A percentile compares a stretch with the other conserved stretches of the same genome.
Conservation (phyloP, 371 early-diverging fungal species). For the Mucor velutinosus region DNA sequence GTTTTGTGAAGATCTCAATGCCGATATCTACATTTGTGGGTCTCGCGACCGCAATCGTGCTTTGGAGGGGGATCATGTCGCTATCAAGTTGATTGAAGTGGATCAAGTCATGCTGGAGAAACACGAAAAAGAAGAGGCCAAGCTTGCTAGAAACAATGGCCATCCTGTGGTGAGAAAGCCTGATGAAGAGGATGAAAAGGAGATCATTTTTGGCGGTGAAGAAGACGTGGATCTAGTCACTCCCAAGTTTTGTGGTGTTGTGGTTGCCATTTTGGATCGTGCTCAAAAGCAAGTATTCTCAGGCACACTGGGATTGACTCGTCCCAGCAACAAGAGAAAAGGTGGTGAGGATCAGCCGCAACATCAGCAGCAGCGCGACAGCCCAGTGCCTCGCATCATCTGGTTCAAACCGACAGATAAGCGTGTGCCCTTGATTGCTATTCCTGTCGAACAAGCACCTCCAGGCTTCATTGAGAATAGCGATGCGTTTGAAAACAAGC, state of each 20-base stretch:
- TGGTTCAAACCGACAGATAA: slow-evolving; percentile 89
- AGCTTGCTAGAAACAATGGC: slow-evolving; percentile 46
- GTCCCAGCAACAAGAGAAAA: slow-evolving; percentile 59
- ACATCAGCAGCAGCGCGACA: slow-evolving; percentile 15
- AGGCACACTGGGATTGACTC: slow-evolving; percentile 56
- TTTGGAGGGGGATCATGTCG: slow-evolving; percentile 86
- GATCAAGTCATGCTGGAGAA: slow-evolving; percentile 60
- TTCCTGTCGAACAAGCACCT: slow-evolving; percentile 72
- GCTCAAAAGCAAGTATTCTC: slow-evolving; percentile 65
- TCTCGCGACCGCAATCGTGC: slow-evolving; percentile 83
- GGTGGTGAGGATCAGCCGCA: slow-evolving; percentile 25
- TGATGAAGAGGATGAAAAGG: slow-evolving; percentile 59
- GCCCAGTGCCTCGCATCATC: slow-evolving; percentile 54
- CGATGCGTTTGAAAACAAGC: slow-evolving; percentile 50
- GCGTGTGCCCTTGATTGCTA: slow-evolving; percentile 76
- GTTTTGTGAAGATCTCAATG: slow-evolving; percentile 62
- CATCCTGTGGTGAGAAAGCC: slow-evolving; percentile 43
- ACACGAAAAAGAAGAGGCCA: slow-evolving; percentile 54
- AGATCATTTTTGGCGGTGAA: slow-evolving; percentile 55
- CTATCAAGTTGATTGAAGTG: slow-evolving; percentile 70
- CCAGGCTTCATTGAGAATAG: slow-evolving; percentile 66
- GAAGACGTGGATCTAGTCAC: slow-evolving; percentile 54
- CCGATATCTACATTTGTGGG: slow-evolving; percentile 82
- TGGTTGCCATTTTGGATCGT: slow-evolving; percentile 68
- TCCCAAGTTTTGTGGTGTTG: slow-evolving; percentile 64